Percentiles rank a stretch among this genome's conserved stretches.
phyloP scores from a whole-genome alignment of 805 yeast species.

The Nakazawaea ambrosiae region DNA sequence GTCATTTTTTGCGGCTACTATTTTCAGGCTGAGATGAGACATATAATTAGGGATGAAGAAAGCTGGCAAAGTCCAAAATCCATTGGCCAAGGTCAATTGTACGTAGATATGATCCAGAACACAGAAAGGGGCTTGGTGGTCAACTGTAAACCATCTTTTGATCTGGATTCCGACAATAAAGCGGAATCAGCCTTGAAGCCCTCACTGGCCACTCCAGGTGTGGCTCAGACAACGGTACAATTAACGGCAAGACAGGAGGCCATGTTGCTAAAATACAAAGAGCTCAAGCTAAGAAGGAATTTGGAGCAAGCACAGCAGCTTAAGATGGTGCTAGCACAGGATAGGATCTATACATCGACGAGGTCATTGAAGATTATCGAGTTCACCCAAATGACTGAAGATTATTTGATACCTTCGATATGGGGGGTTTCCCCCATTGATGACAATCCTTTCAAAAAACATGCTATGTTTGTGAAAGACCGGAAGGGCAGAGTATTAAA shows the following conservation, averaged over 20 bases:
- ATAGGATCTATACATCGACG: constrained; percentile 58
- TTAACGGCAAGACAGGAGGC: not conserved
- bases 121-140: no score
- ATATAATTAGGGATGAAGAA: no score
- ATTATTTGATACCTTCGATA: constrained; percentile 36
- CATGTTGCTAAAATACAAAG: constrained; percentile 12
- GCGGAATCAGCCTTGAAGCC: no score
- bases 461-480: not conserved
- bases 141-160: no score
- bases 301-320: constrained; percentile 49
- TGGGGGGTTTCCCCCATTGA: constrained; percentile 33
- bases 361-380: constrained; percentile 44
- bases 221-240: not conserved
- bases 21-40: no score
- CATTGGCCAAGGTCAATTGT: no score
- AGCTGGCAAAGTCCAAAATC: no score
- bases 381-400: constrained; percentile 35
- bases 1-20: no score
- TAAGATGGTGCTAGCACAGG: constrained; percentile 41
- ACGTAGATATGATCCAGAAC: no score
- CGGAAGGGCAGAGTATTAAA: no score
- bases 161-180: no score
- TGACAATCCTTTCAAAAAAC: constrained; percentile 25
- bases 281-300: constrained; percentile 53
- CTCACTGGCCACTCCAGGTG: no score